phyloP scores from a whole-genome alignment of 306 rosid species.

The Fagus crenata region DNA sequence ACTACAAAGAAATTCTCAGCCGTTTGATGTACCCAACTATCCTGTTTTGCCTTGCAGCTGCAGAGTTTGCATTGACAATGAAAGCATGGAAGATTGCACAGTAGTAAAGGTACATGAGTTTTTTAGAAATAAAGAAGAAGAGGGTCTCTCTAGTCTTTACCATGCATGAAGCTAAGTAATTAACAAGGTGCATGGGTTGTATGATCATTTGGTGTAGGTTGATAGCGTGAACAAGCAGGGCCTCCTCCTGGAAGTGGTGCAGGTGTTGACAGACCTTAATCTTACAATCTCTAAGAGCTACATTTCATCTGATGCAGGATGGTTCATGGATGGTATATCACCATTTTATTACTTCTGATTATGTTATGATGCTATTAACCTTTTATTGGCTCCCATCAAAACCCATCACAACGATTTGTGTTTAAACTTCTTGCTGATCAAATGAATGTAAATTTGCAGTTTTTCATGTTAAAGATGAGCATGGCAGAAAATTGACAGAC shows the following conservation, averaged over 20 bases:
- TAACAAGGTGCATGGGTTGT: no score
- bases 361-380: background rate
- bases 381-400: background rate
- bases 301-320: constrained; percentile 70
- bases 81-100: constrained; percentile 63
- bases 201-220: constrained; percentile 37
- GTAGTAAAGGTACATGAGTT: constrained; percentile 51
- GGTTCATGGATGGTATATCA: constrained; percentile 71
- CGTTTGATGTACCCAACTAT: background rate
- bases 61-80: constrained; percentile 65
- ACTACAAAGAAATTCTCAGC: constrained; percentile 1
- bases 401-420: background rate
- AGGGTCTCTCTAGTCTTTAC: no score
- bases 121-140: no score
- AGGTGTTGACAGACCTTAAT: constrained; percentile 68
- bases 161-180: no score
- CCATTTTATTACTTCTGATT: background rate
- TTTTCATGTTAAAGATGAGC: constrained; percentile 62
- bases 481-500: constrained; percentile 57
- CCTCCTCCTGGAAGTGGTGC: constrained; percentile 70
- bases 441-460: constrained; percentile 37
- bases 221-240: constrained; percentile 69
- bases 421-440: background rate
- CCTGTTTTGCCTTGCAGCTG: constrained; percentile 40
- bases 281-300: constrained; percentile 63